Evolutionary conservation across 73 alveolate species (phyloP).

Genomic region (Paramecium biaurelia): DNA sequence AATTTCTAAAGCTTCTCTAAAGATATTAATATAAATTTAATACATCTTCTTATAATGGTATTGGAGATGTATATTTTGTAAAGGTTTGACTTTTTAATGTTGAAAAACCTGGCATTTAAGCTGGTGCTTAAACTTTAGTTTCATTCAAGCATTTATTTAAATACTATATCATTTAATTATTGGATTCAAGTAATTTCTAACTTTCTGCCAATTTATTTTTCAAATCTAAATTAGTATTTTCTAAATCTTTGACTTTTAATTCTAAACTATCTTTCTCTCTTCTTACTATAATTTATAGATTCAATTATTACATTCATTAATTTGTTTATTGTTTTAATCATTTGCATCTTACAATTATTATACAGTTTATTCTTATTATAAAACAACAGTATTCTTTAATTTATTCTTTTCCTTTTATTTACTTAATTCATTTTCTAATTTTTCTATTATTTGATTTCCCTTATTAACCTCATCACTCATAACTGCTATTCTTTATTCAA

Average conservation of each 20-base stretch:
- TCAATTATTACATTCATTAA: conserved; percentile 50
- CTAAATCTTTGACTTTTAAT: conserved; percentile 1
- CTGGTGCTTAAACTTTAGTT: conserved; percentile 13
- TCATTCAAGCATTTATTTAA: conserved; percentile 45
- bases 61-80: background rate
- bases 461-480: conserved; percentile 53
- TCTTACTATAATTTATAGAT: background rate
- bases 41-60: conserved; percentile 45
- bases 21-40: background rate
- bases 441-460: conserved; percentile 56
- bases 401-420: conserved; percentile 54
- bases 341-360: conserved; percentile 45
- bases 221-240: conserved; percentile 39
- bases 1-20: conserved; percentile 17
- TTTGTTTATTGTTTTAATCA: conserved; percentile 26
- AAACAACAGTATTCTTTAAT: conserved; percentile 29
- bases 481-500: conserved; percentile 32
- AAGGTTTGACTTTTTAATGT: conserved; percentile 36
- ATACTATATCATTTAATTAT: conserved; percentile 28
- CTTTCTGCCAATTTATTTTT: conserved; percentile 48
- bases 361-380: conserved; percentile 46
- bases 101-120: conserved; percentile 5
- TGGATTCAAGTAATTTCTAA: conserved; percentile 38
- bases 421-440: conserved; percentile 36
- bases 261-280: conserved; percentile 64